Evolutionary conservation across 331 rosid species (phyloP), one percentile per base, ranked within the genome.

Genomic region (Telfairia occidentalis): DNA sequence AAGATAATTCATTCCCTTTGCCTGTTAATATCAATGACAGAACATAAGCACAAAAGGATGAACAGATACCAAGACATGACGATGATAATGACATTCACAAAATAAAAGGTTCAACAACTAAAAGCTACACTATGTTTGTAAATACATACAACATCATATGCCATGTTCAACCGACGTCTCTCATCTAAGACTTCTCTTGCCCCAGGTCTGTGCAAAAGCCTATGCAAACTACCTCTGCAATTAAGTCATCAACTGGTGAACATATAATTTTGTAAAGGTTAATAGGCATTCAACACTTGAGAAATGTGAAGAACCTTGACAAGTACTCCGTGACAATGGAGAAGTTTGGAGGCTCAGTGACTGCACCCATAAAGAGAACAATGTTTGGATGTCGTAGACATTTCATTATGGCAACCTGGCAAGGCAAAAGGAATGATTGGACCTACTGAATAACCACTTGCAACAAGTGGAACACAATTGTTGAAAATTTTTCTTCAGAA

Each of bases 1-100:
- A 71, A 94, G 97, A 89, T 94, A 94, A 86, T 94, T 94, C 98
- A 94, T 89, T 67, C 98, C 98, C 78, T 91, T 94, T 58, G 96
- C 98, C 98, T 94, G 61, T 55, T 82, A 40, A 78, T 43, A 78
- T 55, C 45, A 78, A 71, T 59, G 57, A 73, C 58, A 80, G 43
- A 63, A 75, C 53, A 53, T 70, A 69, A 48, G 60, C 74, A 40
- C 35, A 72, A 70, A 78, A 12, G 46, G 29, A 65, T 21, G 50
- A 65, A 45, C 55, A 37, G 63, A 64, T n/a, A 78, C 64, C 59
- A 42, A 54, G 29, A 81, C 23, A 28, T 12, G 52, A 45, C 65
- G 10, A 64, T 64, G 29, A 35, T 64, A 37, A 48, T 29, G 32
- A 12, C 49, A 38, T 65, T 38, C 29, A 65, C 3, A 65, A 37